Evolutionary conservation across 139 green algal species (phyloP), one percentile per base, ranked within the genome.

Genomic region (Micractinium conductrix): DNA sequence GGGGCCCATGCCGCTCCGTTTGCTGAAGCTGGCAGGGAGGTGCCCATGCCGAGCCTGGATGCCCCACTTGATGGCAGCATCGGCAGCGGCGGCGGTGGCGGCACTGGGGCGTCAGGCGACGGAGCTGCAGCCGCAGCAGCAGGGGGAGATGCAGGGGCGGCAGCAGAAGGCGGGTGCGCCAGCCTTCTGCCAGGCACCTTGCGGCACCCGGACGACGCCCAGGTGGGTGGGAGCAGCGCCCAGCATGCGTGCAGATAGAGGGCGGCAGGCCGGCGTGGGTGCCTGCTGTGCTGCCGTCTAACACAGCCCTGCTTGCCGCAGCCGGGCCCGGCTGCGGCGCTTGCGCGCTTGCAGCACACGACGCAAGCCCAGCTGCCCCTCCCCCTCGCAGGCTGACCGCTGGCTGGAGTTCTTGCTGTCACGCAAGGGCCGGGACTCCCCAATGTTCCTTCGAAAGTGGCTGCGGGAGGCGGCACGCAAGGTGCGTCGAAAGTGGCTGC

Each of bases 381-480:
- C 53, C 53, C 53, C 10, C 53, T 19, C 35, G 22, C 76, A 82
- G 76, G 76, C 76, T 10, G 76, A 73, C 58, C 76, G 76, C 38
- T 90, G 86, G 44, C 60, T 93, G 71, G 90, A 90, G 65, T 91
- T 91, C 40, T 81, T 92, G 74, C 43, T 95, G 75, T 71, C 72
- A 24, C 68, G 73, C 68, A 82, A 86, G 78, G 55, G 81, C 4
- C 85, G 88, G 68, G 92, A 95, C 30, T 86, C 69, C 26, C 71
- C 85, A 35, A 48, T 89, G 78, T 90, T 91, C 62, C 70, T 95
- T 78, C 89, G 93, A 48, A 92, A 93, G 84, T 93, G 88, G 86
- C 80, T 95, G 6, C 89, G 91, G 50, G 90, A 96, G 85, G 92
- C 87, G 6, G 70, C 88, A 26, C 65, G 92, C 6, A 83, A 89